Base-by-base conservation (phyloP, 1,284 basidiomycete species). In the Heterobasidion irregulare region DNA sequence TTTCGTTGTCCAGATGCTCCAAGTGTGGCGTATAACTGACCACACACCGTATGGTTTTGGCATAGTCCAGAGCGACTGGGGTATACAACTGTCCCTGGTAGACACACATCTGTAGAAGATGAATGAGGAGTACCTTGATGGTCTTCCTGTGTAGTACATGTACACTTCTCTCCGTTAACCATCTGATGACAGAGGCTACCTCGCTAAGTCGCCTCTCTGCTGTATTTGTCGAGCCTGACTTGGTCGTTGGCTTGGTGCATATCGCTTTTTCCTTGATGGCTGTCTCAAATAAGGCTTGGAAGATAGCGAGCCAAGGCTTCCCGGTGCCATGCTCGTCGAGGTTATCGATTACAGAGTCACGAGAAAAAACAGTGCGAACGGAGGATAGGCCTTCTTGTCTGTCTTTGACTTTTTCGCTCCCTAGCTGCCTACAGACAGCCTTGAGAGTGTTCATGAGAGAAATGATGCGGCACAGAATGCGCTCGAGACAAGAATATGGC, bases 21-120 rank as follows among this genome's bases (percentile, higher is more conserved):
- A 94, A 74, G 68, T 98, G 94, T 0, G 91, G 86, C 2, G 72
- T 69, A 65, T 83, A 86, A 52, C 72, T 71, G 47, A 93, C 72
- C 2, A 90, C 66, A 50, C 74, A 75, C 45, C 82, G 80, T 38
- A 96, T 74, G 0, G 89, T 78, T 66, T 95, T 94, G 57, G 87
- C 75, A 66, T 94, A 97, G 66, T 94, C 84, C 57, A 92, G 70
- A 2, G 89, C 83, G 6, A 94, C 77, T 0, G 84, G 82, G 7
- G 75, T 65, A 53, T 88, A 77, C 8, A 96, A 73, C 47, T 77
- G 62, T 32, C 77, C 76, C 10, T 77, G 70, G 60, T 82, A 67
- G 10, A 83, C 73, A 57, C 93, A 76, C 56, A 79, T 79, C 55
- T 84, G 79, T 4, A 76, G 70, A 53, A 97, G 74, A 66, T 94